A percentile compares a stretch with the other conserved stretches of the same genome.
These are phyloP conservation scores for Phytophthora parvispora DNA, from an alignment of 352 stramenopile genomes.

Conservation along the genomic window DNA sequence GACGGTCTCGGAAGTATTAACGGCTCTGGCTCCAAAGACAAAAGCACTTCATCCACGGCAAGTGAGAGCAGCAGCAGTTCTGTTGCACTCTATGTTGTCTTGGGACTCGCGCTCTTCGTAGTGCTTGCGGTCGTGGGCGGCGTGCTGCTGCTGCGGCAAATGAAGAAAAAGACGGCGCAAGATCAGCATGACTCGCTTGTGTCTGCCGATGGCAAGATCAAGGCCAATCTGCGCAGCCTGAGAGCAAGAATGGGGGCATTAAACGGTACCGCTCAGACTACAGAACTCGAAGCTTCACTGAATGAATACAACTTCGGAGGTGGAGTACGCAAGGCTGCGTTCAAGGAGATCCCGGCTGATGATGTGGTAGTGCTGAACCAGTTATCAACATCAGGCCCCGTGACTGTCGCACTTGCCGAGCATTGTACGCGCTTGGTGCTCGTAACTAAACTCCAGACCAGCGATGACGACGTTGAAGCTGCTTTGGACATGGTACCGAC, in stretches of 20 bases:
- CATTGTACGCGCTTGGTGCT: slow-evolving; percentile 64
- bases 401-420: slow-evolving; percentile 57
- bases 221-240: slow-evolving; percentile 46
- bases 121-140: slow-evolving; percentile 60
- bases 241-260: slow-evolving; percentile 35
- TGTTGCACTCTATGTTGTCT: slow-evolving; percentile 50
- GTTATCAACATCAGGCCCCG: slow-evolving; percentile 54
- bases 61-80: slow-evolving; percentile 29
- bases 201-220: slow-evolving; percentile 50
- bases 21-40: slow-evolving; percentile 36
- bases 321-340: slow-evolving; percentile 64
- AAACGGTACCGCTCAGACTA: slow-evolving; percentile 28
- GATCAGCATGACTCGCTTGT: slow-evolving; percentile 39
- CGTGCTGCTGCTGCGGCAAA: slow-evolving; percentile 67
- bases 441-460: slow-evolving; percentile 62
- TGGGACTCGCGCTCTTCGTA: slow-evolving; percentile 47
- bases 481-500: slow-evolving; percentile 63
- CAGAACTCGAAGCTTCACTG: slow-evolving; percentile 43
- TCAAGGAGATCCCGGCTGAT: slow-evolving; percentile 57
- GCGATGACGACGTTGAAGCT: slow-evolving; percentile 68
- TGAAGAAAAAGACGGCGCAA: slow-evolving; percentile 58
- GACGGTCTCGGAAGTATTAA: slow-evolving; percentile 54
- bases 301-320: slow-evolving; percentile 51
- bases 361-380: slow-evolving; percentile 54
- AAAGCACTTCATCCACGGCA: slow-evolving; percentile 40